Evolutionary conservation across 805 yeast genomes (phyloP), one percentile per base, ranked within the genome.

Genomic region (Saturnispora kantuleensis): DNA sequence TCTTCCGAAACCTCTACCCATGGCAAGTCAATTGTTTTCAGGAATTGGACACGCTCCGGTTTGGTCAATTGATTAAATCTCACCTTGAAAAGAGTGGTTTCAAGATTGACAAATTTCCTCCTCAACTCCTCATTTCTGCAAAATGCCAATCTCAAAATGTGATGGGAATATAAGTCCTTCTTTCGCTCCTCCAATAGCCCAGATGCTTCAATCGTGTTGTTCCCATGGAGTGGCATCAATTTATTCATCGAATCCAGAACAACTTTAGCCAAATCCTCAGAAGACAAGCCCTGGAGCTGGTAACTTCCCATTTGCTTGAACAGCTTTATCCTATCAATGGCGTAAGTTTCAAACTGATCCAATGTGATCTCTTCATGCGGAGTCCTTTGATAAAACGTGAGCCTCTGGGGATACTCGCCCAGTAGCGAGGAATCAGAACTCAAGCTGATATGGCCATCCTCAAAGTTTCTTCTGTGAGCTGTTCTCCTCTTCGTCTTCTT

Each of bases 291-390:
- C 53, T 94, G 71, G 18, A 81, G 77, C 36, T 73, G 56, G 50
- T 84, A 76, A 1, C 86, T 74, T 56, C 90, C 97, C 41, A 93
- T 81, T 58, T 87, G 96, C 44, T 88, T 74, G 47, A 93, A 69
- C 8, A 93, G 76, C 57, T 82, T 79, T 50, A 90, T 69, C 48
- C 99, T 68, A 57, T 90, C 97, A 44, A 93, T 81, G 4, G 97
- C 97, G 96, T 97, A 93, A 4, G 73, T 71, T 64, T 93, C 98
- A 63, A 93, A 93, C 56, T 93, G 85, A 51, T 89, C 97, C 13
- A 93, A 63, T 0, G 97, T 86, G 55, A 93, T 80, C 62, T 93
- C 97, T 11, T 81, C 79, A 30, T 72, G 64, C 0, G 97, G 97
- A 10, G 95, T 93, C 5, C 67, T 51, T 21, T 69, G 74, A 63